These are phyloP conservation scores for Chenopodium quinoa DNA, from an alignment of 148 eudicot species.

Conservation along the genomic window DNA sequence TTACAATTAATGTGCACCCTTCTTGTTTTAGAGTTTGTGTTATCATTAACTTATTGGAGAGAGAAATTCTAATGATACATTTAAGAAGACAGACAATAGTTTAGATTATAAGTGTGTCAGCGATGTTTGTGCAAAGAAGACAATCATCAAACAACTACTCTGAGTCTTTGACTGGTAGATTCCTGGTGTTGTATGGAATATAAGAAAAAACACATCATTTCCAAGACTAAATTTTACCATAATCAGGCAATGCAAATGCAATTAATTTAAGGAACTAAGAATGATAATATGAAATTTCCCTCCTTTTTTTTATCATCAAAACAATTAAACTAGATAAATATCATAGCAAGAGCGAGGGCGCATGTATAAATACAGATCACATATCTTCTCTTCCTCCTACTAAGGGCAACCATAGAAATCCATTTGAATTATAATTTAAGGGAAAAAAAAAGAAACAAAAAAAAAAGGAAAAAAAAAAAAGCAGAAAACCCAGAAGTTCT, in stretches of 20 bases:
- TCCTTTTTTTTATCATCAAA: slow-evolving; percentile 11
- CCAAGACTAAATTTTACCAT: neutral
- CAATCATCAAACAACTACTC: neutral
- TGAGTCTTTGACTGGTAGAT: neutral
- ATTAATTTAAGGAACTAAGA: slow-evolving; percentile 2
- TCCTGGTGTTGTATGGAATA: neutral
- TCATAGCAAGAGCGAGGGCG: slow-evolving; percentile 14
- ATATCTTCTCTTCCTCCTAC: slow-evolving; percentile 34
- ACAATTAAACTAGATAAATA: slow-evolving; percentile 22
- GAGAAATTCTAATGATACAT: no score
- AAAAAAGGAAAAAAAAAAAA: slow-evolving; percentile 9
- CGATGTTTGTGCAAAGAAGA: slow-evolving; percentile 15
- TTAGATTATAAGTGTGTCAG: neutral
- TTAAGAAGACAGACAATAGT: neutral
- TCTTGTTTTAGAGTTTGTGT: no score
- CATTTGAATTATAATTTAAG: slow-evolving; percentile 30
- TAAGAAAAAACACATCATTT: neutral
- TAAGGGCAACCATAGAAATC: slow-evolving; percentile 30
- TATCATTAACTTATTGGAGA: no score
- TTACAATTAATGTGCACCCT: no score
- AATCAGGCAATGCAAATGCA: neutral
- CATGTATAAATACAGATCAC: slow-evolving; percentile 38
- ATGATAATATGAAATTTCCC: neutral
- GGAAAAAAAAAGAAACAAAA: neutral
- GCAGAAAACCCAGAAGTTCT: slow-evolving; percentile 29